phyloP scores from a whole-genome alignment of 352 stramenopile genomes.

The Lagenidium giganteum region DNA sequence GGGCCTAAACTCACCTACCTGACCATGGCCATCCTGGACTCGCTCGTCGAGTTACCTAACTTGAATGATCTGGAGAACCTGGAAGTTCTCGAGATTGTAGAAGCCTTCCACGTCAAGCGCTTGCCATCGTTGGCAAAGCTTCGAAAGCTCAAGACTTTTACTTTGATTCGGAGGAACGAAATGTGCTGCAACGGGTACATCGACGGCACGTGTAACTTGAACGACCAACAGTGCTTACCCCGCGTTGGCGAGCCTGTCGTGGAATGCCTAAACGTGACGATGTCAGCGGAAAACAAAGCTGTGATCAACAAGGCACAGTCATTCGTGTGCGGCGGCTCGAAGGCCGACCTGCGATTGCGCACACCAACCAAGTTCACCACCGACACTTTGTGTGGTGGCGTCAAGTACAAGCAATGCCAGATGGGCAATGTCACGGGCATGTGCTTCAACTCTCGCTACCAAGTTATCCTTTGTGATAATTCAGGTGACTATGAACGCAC shows the following conservation, averaged over 20 bases:
- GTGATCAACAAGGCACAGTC: conserved; percentile 7
- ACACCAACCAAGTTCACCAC: conserved; percentile 21
- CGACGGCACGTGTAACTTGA: conserved; percentile 19
- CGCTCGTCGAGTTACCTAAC: not conserved
- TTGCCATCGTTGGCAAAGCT: not conserved
- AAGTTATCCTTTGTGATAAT: conserved; percentile 35
- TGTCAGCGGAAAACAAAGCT: conserved; percentile 14
- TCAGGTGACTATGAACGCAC: conserved; percentile 29
- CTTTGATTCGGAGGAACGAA: conserved; percentile 22
- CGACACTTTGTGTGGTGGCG: conserved; percentile 19
- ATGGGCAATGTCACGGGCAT: conserved; percentile 19
- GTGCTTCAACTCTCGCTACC: conserved; percentile 38
- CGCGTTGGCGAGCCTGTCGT: conserved; percentile 16
- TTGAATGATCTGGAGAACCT: conserved; percentile 4
- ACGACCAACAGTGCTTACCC: conserved; percentile 23
- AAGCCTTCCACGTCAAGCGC: conserved; percentile 5
- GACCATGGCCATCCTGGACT: not conserved
- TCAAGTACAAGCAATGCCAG: conserved; percentile 26
- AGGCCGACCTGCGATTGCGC: conserved; percentile 16
- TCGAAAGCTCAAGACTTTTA: conserved; percentile 10
- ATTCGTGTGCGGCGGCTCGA: conserved; percentile 23
- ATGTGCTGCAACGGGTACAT: conserved; percentile 36
- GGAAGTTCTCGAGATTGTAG: conserved; percentile 18
- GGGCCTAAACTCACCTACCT: not conserved
- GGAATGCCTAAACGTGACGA: conserved; percentile 17